These are phyloP conservation scores for Parathielavia hyrcaniae DNA, from an alignment of 495 filamentous ascomycete species.

Conservation along the genomic window DNA sequence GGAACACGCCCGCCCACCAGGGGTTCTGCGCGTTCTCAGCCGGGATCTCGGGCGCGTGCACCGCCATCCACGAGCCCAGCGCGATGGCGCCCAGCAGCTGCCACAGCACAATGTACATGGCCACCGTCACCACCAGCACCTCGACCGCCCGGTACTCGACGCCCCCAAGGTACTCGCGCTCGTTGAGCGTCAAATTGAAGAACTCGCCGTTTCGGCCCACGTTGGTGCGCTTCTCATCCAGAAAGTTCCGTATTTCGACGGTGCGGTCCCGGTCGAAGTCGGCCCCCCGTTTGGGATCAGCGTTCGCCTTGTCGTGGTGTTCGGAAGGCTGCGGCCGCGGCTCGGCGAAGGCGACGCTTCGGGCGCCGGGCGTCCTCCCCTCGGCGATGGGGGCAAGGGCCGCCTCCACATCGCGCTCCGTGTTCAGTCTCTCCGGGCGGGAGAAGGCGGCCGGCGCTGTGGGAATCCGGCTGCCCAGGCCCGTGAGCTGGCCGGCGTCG, in stretches of 20 bases:
- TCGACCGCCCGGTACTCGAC: slow-evolving; percentile 73
- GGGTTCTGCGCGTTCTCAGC: slow-evolving; percentile 57
- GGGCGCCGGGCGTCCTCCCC: background rate
- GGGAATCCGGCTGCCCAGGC: background rate
- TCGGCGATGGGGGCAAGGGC: slow-evolving; percentile 1
- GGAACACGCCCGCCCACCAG: slow-evolving; percentile 68
- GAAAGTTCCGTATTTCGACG: slow-evolving; percentile 21
- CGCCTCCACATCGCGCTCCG: slow-evolving; percentile 3
- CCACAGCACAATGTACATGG: slow-evolving; percentile 66
- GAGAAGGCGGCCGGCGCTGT: no score
- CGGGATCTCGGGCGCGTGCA: slow-evolving; percentile 52
- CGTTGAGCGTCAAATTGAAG: slow-evolving; percentile 56
- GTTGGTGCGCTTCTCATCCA: slow-evolving; percentile 24
- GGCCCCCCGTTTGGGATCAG: background rate
- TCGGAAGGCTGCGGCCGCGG: background rate
- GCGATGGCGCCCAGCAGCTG: slow-evolving; percentile 65
- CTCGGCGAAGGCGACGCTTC: slow-evolving; percentile 1
- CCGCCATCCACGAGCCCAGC: slow-evolving; percentile 64
- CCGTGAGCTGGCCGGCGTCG: background rate
- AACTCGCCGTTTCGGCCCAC: slow-evolving; percentile 71
- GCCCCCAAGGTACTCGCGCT: slow-evolving; percentile 69
- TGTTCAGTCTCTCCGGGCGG: background rate
- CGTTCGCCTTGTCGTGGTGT: background rate
- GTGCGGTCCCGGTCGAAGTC: background rate
- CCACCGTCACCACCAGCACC: slow-evolving; percentile 65